These are phyloP conservation scores for Suaeda aralocaspica DNA, from an alignment of 148 eudicot species.

Conservation along the genomic window DNA sequence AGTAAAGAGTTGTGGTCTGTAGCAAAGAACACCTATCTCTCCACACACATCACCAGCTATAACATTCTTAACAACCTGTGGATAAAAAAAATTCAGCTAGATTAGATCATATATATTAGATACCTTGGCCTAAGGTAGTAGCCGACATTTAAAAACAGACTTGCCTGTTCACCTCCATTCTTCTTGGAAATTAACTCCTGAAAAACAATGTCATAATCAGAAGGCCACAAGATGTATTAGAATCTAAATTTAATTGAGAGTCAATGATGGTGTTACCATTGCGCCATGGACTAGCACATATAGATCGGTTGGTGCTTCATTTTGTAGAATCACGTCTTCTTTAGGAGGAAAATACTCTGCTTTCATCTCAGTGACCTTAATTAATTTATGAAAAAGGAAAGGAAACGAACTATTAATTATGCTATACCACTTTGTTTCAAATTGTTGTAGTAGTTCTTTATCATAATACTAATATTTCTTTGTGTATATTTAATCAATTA, in stretches of 20 bases:
- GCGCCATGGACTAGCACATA: slow-evolving; percentile 71
- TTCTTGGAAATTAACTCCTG: slow-evolving; percentile 57
- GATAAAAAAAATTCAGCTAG: too few species aligned
- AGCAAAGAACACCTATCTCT: slow-evolving; percentile 80
- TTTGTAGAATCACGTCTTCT: slow-evolving; percentile 82
- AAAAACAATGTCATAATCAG: slow-evolving; percentile 25
- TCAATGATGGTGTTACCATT: slow-evolving; percentile 37
- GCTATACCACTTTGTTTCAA: too few species aligned
- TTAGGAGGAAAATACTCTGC: slow-evolving; percentile 81
- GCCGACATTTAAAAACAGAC: too few species aligned
- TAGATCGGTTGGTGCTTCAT: slow-evolving; percentile 81
- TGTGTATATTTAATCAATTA: too few species aligned
- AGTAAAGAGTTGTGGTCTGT: slow-evolving; percentile 67
- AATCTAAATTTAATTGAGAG: too few species aligned
- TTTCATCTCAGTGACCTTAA: slow-evolving; percentile 74
- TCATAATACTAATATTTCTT: too few species aligned
- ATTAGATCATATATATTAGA: too few species aligned
- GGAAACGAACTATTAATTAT: too few species aligned
- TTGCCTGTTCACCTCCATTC: slow-evolving; percentile 56
- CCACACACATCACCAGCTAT: slow-evolving; percentile 63
- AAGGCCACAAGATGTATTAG: too few species aligned
- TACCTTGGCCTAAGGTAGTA: too few species aligned
- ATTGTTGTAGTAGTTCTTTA: too few species aligned
- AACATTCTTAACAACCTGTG: slow-evolving; percentile 44
- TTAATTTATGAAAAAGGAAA: neutral